These are phyloP conservation scores for Tarenaya hassleriana DNA, from an alignment of 345 rosid species.

Conservation along the genomic window DNA sequence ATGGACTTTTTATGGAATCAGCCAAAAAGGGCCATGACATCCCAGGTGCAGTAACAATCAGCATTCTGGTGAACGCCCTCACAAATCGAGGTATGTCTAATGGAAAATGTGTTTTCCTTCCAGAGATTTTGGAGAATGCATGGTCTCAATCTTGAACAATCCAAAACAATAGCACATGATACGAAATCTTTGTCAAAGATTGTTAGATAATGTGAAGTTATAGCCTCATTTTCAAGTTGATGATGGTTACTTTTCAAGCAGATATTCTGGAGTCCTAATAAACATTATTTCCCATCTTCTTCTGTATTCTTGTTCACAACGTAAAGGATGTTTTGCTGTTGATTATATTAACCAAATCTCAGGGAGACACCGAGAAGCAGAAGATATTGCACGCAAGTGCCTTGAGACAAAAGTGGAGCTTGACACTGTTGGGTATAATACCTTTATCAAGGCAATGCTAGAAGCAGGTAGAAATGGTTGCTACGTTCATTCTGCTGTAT, in stretches of 20 bases:
- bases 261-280: neutral
- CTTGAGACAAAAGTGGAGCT: conserved; percentile 42
- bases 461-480: conserved; percentile 52
- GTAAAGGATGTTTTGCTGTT: conserved; percentile 1
- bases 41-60: conserved; percentile 49
- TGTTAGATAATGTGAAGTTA: neutral
- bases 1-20: conserved; percentile 49
- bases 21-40: conserved; percentile 32
- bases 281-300: too few species aligned
- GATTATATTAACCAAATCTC: conserved; percentile 16
- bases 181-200: neutral
- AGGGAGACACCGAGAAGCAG: conserved; percentile 74
- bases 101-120: conserved; percentile 1
- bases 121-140: neutral
- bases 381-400: conserved; percentile 38
- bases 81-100: conserved; percentile 51
- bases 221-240: neutral
- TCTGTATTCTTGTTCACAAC: neutral
- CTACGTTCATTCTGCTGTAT: conserved; percentile 5
- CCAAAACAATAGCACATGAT: conserved; percentile 5
- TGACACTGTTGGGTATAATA: conserved; percentile 76
- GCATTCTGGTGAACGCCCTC: conserved; percentile 66
- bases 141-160: conserved; percentile 4
- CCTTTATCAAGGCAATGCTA: conserved; percentile 80
- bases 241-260: neutral